A percentile compares a stretch with the other conserved stretches of the same genome.
Conservation (phyloP, 805 yeast species). For the Sugiyamaella valdiviana region DNA sequence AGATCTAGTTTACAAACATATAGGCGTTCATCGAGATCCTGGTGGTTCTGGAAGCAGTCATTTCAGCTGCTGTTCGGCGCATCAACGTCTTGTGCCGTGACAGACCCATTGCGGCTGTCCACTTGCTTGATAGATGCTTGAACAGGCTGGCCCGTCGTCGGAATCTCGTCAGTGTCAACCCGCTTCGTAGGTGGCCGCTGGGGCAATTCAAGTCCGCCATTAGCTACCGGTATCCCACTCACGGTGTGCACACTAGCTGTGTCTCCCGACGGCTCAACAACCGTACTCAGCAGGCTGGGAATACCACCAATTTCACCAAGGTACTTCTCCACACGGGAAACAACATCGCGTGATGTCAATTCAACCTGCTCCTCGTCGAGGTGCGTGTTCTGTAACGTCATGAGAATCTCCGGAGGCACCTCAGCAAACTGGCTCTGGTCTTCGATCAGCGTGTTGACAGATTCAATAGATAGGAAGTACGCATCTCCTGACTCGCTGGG, state of each 20-base stretch:
- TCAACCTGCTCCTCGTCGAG: conserved; percentile 19
- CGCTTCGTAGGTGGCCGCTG: conserved; percentile 14
- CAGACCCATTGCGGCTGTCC: background rate
- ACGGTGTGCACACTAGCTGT: background rate
- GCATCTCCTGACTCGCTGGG: conserved; percentile 27
- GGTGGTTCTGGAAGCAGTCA: too few species aligned
- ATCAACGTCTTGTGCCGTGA: background rate
- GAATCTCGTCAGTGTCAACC: conserved; percentile 14
- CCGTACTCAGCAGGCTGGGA: background rate
- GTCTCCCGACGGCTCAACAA: conserved; percentile 4
- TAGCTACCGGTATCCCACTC: conserved; percentile 5
- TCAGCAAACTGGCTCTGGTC: conserved; percentile 71
- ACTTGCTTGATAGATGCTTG: conserved; percentile 10
- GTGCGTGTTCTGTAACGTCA: conserved; percentile 42
- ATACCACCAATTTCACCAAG: conserved; percentile 1
- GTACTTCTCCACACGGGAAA: conserved; percentile 19
- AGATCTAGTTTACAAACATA: background rate
- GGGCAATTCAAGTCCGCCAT: conserved; percentile 5
- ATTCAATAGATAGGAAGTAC: conserved; percentile 86
- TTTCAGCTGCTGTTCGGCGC: too few species aligned
- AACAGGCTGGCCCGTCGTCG: conserved; percentile 12
- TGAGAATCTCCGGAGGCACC: conserved; percentile 62
- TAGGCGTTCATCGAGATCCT: background rate
- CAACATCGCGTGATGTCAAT: conserved; percentile 26
- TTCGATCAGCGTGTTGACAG: conserved; percentile 75